Evolutionary conservation across 1,284 basidiomycete genomes (phyloP).

Genomic region (Leucoagaricus sp.): DNA sequence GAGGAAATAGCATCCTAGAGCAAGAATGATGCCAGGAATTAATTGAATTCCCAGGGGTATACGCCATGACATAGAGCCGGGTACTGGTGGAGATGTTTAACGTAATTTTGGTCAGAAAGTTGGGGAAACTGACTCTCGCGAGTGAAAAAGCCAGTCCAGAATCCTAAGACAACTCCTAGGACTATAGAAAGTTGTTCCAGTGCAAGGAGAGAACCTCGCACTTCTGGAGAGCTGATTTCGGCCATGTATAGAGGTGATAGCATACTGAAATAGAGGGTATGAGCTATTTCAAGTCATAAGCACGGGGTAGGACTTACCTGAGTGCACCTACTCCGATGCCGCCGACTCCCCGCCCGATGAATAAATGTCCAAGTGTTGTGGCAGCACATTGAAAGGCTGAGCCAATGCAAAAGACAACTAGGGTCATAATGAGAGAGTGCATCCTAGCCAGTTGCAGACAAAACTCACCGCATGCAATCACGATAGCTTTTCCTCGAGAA

Average conservation of each 20-base stretch:
- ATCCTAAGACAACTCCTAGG: conserved; percentile 75
- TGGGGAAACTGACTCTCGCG: conserved; percentile 50
- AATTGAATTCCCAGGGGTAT: conserved; percentile 75
- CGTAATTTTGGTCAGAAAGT: background rate
- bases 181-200: conserved; percentile 82
- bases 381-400: conserved; percentile 70
- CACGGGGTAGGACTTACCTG: conserved; percentile 46
- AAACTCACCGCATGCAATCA: conserved; percentile 61
- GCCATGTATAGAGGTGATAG: conserved; percentile 81
- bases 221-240: conserved; percentile 79
- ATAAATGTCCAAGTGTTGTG: conserved; percentile 53
- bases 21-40: conserved; percentile 67
- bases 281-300: background rate
- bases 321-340: conserved; percentile 81
- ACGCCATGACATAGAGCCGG: conserved; percentile 70
- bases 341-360: conserved; percentile 70
- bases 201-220: conserved; percentile 78
- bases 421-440: background rate
- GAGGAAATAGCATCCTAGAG: conserved; percentile 61
- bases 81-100: conserved; percentile 34
- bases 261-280: conserved; percentile 48
- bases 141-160: conserved; percentile 80
- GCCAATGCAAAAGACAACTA: conserved; percentile 73
- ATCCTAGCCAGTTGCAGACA: background rate
- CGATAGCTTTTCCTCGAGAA: conserved; percentile 68